Percentiles rank a stretch among this genome's conserved stretches.
Evolutionary conservation across 164 flowering plant genomes (phyloP).

Genomic region (Aristolochia fimbriata): DNA sequence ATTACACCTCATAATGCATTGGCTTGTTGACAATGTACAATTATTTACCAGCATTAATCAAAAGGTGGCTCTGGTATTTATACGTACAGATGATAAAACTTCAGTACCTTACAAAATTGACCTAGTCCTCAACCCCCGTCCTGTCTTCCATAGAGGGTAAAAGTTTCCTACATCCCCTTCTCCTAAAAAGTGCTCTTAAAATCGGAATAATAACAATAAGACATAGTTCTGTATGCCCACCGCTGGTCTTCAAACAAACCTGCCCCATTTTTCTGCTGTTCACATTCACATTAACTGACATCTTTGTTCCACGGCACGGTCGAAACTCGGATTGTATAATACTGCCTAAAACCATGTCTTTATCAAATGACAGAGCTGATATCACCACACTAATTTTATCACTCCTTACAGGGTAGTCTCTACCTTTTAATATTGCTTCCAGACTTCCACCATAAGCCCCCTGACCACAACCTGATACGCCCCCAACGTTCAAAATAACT

Average conservation of each 20-base stretch:
- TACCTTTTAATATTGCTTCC: constrained; percentile 62
- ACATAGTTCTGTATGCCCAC: constrained; percentile 62
- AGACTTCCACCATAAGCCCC: constrained; percentile 76
- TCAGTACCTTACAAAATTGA: no score
- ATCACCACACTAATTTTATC: constrained; percentile 44
- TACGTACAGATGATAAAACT: no score
- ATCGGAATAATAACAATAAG: constrained; percentile 50
- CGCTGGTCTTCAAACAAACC: constrained; percentile 45
- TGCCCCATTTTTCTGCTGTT: constrained; percentile 83
- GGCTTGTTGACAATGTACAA: no score
- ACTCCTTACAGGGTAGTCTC: constrained; percentile 74
- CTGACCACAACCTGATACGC: constrained; percentile 46
- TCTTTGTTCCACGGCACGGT: constrained; percentile 31
- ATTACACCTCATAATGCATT: no score
- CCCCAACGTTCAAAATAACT: constrained; percentile 50
- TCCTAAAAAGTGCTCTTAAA: constrained; percentile 36
- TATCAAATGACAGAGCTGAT: constrained; percentile 55
- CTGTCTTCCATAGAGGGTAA: no score
- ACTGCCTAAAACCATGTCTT: constrained; percentile 63
- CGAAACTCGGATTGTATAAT: constrained; percentile 55
- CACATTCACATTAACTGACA: constrained; percentile 61
- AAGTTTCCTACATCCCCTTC: constrained; percentile 8
- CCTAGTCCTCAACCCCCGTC: no score
- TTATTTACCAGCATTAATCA: no score
- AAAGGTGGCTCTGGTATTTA: no score